These are phyloP conservation scores for Polyporus arcularius DNA, from an alignment of 768 basidiomycete genomes.

Conservation along the genomic window DNA sequence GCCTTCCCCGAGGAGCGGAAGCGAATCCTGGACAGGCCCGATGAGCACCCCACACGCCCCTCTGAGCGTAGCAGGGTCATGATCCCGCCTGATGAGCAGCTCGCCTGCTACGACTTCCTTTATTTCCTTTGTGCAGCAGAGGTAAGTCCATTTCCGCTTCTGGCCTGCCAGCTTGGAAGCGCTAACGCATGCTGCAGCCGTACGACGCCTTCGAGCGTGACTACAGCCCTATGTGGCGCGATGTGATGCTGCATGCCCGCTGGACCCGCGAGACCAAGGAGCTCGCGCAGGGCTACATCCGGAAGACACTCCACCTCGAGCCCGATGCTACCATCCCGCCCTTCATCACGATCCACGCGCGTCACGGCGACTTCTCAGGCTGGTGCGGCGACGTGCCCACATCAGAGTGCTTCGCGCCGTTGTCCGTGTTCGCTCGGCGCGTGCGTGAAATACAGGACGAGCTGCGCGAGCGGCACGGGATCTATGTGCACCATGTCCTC, in stretches of 20 bases:
- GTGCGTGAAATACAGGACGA: slow-evolving; percentile 38
- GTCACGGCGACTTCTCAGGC: slow-evolving; percentile 34
- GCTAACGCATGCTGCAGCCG: slow-evolving; percentile 18
- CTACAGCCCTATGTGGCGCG: slow-evolving; percentile 36
- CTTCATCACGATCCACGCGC: slow-evolving; percentile 36
- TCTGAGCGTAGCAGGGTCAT: slow-evolving; percentile 20
- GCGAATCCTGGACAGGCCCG: slow-evolving; percentile 16
- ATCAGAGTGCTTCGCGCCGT: slow-evolving; percentile 37
- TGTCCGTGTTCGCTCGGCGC: slow-evolving; percentile 31
- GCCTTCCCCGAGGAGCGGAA: slow-evolving; percentile 30
- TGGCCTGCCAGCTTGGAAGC: neutral
- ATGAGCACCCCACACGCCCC: slow-evolving; percentile 20
- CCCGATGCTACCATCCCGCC: slow-evolving; percentile 28
- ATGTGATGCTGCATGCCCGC: slow-evolving; percentile 33
- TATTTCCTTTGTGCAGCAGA: slow-evolving; percentile 34
- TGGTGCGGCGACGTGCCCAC: slow-evolving; percentile 30
- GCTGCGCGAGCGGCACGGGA: slow-evolving; percentile 25
- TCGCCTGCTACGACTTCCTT: slow-evolving; percentile 38
- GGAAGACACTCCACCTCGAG: slow-evolving; percentile 24
- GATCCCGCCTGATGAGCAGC: slow-evolving; percentile 35
- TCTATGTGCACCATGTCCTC: slow-evolving; percentile 33
- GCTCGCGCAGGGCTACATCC: slow-evolving; percentile 31
- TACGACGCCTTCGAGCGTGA: slow-evolving; percentile 31
- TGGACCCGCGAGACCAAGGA: slow-evolving; percentile 30
- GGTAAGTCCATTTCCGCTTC: slow-evolving; percentile 17